Conservation (phyloP, 2,329 filamentous ascomycete species). For the Penicillium verrucosum region DNA sequence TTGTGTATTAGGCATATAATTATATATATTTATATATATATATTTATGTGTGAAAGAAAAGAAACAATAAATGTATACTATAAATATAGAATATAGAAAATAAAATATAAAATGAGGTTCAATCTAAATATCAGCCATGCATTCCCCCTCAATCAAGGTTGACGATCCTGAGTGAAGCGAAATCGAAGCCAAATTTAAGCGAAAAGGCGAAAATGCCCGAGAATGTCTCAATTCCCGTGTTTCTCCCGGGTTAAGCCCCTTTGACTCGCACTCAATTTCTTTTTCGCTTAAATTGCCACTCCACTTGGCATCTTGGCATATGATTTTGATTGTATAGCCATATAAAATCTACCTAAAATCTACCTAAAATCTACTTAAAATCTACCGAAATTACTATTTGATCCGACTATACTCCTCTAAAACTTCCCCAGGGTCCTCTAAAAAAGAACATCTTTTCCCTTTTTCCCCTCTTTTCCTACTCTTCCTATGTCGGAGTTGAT, state of each 20-base stretch:
- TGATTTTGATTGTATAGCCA: constrained; percentile 11
- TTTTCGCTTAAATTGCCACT: constrained; percentile 15
- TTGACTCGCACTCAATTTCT: constrained; percentile 36
- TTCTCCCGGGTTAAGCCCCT: constrained; percentile 23
- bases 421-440: constrained; percentile 6
- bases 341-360: constrained; percentile 16
- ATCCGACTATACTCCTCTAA: neutral
- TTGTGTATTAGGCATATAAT: neutral
- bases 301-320: constrained; percentile 11
- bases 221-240: constrained; percentile 1
- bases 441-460: neutral
- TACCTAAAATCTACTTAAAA: constrained; percentile 11
- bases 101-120: neutral
- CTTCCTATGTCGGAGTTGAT: constrained; percentile 6
- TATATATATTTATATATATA: no score
- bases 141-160: neutral
- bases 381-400: neutral
- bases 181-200: constrained; percentile 9
- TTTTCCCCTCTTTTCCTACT: no score
- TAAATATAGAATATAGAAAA: neutral
- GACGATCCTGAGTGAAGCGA: constrained; percentile 12
- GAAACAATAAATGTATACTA: no score
- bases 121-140: neutral
- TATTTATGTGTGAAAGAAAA: neutral
- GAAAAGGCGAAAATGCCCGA: neutral